These are phyloP conservation scores for Verticillium nonalfalfae DNA, from an alignment of 2,329 filamentous ascomycete species.

Conservation along the genomic window DNA sequence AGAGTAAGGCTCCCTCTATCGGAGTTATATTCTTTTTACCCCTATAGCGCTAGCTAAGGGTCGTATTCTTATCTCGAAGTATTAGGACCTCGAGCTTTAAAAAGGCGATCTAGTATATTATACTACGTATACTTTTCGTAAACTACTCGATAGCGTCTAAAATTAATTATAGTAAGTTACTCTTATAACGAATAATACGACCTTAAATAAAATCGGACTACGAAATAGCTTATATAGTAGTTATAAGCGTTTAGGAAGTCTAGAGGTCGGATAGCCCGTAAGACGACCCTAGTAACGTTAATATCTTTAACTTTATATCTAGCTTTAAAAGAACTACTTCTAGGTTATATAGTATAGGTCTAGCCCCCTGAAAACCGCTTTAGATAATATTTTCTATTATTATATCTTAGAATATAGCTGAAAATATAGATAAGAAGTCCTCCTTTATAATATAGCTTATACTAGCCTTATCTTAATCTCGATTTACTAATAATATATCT, in stretches of 20 bases:
- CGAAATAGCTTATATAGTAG: too few species aligned
- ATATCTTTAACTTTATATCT: slow-evolving; percentile 1
- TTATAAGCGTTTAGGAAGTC: slow-evolving; percentile 15
- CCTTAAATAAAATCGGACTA: too few species aligned
- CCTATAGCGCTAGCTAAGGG: slow-evolving; percentile 1
- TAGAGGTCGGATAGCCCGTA: background rate
- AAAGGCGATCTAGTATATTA: too few species aligned
- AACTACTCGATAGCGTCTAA: too few species aligned
- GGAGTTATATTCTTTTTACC: background rate
- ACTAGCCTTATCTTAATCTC: background rate
- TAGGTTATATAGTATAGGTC: slow-evolving; percentile 2
- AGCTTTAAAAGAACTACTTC: background rate
- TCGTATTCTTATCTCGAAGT: slow-evolving; percentile 2
- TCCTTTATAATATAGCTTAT: background rate
- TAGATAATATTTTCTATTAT: slow-evolving; percentile 4
- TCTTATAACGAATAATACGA: too few species aligned
- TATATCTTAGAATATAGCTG: background rate
- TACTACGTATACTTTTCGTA: too few species aligned
- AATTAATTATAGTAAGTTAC: too few species aligned
- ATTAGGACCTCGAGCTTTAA: slow-evolving; percentile 23
- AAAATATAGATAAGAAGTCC: slow-evolving; percentile 4
- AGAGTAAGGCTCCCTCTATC: background rate
- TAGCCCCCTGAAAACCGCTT: slow-evolving; percentile 2
- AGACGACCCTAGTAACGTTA: background rate
- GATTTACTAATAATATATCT: background rate